Conservation (phyloP, 2,329 filamentous ascomycete species). For the Thielaviopsis populi region DNA sequence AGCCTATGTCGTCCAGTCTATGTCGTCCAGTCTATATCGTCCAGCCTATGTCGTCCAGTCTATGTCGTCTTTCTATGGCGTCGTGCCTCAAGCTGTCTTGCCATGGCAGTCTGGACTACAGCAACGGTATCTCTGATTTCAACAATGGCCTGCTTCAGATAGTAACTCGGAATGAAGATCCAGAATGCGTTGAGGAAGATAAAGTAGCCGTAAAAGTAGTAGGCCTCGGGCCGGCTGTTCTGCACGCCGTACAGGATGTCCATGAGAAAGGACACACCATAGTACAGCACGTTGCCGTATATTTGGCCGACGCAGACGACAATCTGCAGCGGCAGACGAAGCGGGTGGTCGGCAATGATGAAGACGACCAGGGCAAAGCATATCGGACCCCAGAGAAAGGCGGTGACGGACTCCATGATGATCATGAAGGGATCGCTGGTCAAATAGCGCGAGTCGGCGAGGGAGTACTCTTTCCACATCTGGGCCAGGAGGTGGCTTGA, state of each 20-base stretch:
- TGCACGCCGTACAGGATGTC: slow-evolving; percentile 25
- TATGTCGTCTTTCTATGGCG: not conserved
- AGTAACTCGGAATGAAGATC: slow-evolving; percentile 33
- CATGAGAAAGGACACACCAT: slow-evolving; percentile 32
- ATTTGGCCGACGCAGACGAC: slow-evolving; percentile 33
- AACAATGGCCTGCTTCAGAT: slow-evolving; percentile 23
- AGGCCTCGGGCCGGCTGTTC: slow-evolving; percentile 36
- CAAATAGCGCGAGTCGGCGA: slow-evolving; percentile 42
- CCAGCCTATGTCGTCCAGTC: not conserved
- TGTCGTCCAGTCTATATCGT: too few species aligned
- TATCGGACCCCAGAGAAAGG: slow-evolving; percentile 38
- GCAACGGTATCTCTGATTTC: slow-evolving; percentile 17
- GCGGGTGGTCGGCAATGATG: slow-evolving; percentile 30
- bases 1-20: too few species aligned
- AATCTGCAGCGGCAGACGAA: slow-evolving; percentile 34
- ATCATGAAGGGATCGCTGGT: slow-evolving; percentile 38
- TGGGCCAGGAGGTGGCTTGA: slow-evolving; percentile 33
- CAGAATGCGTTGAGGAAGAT: slow-evolving; percentile 38
- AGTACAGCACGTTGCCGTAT: slow-evolving; percentile 41
- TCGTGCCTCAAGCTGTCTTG: not conserved
- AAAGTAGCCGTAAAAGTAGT: slow-evolving; percentile 40
- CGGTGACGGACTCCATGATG: slow-evolving; percentile 41
- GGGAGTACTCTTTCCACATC: slow-evolving; percentile 43
- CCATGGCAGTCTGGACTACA: slow-evolving; percentile 9
- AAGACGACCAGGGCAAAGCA: slow-evolving; percentile 33